Evolutionary conservation across 176 grass and related monocot genomes (phyloP).

Genomic region (Luzula sylvatica): DNA sequence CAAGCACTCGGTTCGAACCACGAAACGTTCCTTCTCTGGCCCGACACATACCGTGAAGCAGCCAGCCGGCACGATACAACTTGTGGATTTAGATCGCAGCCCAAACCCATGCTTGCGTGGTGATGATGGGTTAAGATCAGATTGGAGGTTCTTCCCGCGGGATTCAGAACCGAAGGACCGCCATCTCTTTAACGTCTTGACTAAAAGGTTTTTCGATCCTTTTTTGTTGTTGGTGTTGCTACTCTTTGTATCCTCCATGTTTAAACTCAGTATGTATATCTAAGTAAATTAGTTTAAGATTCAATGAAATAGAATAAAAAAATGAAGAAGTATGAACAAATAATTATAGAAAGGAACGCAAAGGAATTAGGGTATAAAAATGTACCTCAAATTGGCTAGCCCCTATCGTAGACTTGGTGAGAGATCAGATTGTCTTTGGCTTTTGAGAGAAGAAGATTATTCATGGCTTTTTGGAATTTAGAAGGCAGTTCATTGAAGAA

Average conservation of each 20-base stretch:
- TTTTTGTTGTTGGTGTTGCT: too few species aligned
- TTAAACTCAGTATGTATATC: too few species aligned
- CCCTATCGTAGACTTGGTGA: slow-evolving; percentile 13
- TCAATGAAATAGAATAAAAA: too few species aligned
- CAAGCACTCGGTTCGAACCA: slow-evolving; percentile 18
- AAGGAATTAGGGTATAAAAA: background rate
- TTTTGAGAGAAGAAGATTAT: background rate
- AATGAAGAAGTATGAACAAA: background rate
- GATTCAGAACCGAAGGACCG: background rate
- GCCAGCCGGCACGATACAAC: background rate
- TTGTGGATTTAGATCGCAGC: background rate
- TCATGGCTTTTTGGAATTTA: slow-evolving; percentile 18
- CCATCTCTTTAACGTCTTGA: slow-evolving; percentile 22
- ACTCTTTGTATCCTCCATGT: too few species aligned
- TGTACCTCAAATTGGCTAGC: background rate
- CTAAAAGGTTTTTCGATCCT: slow-evolving; percentile 12
- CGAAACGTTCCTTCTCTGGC: slow-evolving; percentile 20
- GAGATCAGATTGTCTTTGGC: slow-evolving; percentile 6
- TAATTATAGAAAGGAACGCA: background rate
- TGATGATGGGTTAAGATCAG: slow-evolving; percentile 4
- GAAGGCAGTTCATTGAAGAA: background rate
- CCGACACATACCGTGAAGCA: slow-evolving; percentile 32
- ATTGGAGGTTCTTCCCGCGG: background rate
- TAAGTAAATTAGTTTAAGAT: too few species aligned
- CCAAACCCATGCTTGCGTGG: background rate